Evolutionary conservation across 2,329 filamentous ascomycete species (phyloP).

Genomic region (Neodidymelliopsis sp.): DNA sequence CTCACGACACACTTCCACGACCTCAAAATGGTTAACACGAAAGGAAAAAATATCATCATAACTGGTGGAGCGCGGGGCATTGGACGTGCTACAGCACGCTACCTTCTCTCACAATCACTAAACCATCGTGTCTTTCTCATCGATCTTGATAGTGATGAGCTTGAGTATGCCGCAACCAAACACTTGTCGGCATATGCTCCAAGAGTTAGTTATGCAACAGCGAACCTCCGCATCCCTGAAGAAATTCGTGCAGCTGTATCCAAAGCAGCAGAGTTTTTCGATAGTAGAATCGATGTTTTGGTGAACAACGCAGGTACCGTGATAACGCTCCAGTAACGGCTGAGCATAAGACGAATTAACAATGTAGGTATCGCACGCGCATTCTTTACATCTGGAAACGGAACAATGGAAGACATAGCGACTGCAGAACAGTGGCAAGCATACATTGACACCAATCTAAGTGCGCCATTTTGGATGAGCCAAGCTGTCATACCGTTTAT

Average conservation of each 20-base stretch:
- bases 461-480: conserved; percentile 32
- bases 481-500: conserved; percentile 34
- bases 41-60: conserved; percentile 44
- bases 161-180: conserved; percentile 33
- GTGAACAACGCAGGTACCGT: conserved; percentile 38
- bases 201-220: conserved; percentile 33
- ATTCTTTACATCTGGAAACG: conserved; percentile 33
- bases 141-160: conserved; percentile 52
- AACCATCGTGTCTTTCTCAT: conserved; percentile 55
- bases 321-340: background rate
- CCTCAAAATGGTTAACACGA: conserved; percentile 25
- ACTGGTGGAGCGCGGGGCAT: conserved; percentile 55
- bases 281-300: conserved; percentile 37
- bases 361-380: conserved; percentile 26
- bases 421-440: conserved; percentile 35
- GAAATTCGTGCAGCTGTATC: conserved; percentile 43
- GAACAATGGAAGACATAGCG: conserved; percentile 33
- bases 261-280: conserved; percentile 49
- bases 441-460: conserved; percentile 33
- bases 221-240: conserved; percentile 49
- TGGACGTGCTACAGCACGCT: conserved; percentile 53
- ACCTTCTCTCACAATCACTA: conserved; percentile 45
- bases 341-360: background rate
- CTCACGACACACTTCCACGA: background rate
- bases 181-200: conserved; percentile 45